A percentile compares a stretch with the other conserved stretches of the same genome.
Conservation (phyloP, 768 basidiomycete genomes). For the Trametes elegans region DNA sequence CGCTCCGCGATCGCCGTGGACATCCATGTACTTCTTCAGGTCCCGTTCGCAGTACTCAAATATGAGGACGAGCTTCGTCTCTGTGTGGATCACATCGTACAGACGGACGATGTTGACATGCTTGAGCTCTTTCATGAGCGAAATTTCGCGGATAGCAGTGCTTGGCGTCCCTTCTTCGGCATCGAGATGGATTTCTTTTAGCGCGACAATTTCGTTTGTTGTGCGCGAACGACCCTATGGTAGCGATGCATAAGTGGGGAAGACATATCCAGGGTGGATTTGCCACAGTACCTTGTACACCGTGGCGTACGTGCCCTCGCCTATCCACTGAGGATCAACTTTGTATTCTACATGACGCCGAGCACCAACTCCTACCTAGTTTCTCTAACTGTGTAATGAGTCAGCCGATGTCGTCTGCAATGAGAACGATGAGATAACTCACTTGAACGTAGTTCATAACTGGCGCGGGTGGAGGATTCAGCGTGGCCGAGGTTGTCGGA, state of each 20-base stretch:
- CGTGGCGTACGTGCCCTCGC: conserved; percentile 93
- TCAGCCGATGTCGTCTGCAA: not conserved
- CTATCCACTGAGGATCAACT: conserved; percentile 35
- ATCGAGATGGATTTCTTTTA: conserved; percentile 99
- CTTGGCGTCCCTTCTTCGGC: conserved; percentile 99
- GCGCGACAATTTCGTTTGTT: conserved; percentile 97
- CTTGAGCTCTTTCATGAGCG: conserved; percentile 98
- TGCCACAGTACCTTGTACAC: conserved; percentile 81
- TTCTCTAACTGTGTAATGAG: conserved; percentile 69
- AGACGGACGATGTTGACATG: conserved; percentile 98
- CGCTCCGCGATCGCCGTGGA: conserved; percentile 93
- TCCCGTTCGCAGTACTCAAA: conserved; percentile 99
- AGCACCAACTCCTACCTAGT: conserved; percentile 42
- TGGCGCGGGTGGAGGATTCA: not conserved
- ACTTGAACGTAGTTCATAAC: conserved; percentile 63
- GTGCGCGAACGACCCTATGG: conserved; percentile 89
- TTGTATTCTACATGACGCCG: not conserved
- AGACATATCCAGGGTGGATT: not conserved
- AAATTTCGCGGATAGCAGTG: conserved; percentile 98
- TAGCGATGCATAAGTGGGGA: conserved; percentile 7
- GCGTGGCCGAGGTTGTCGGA: not conserved
- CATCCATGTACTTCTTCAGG: conserved; percentile 99
- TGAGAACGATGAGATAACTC: conserved; percentile 8
- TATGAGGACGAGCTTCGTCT: conserved; percentile 95
- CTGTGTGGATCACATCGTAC: conserved; percentile 98